Base-by-base conservation (phyloP, 2,329 filamentous ascomycete genomes). In the Macroventuria anomochaeta region DNA sequence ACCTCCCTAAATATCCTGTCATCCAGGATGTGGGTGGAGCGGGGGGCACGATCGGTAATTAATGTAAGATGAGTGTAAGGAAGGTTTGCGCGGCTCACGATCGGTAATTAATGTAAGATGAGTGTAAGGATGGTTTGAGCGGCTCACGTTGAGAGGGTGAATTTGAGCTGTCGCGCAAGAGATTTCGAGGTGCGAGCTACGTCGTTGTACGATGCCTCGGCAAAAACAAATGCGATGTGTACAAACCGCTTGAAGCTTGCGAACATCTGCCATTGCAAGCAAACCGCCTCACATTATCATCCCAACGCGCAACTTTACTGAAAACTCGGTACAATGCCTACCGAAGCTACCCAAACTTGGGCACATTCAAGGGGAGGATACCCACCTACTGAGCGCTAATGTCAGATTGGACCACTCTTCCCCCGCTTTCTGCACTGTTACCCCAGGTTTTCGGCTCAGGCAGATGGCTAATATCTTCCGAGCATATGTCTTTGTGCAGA, bases 1-100 rank as follows among this genome's bases (percentile, higher is more conserved):
- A 64, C 15, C 41, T 62, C 2, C 57, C 65, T 7, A 54, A 60
- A 18, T 67, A 67, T 13, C 66, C 66, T 31, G 60, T 68, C 1
- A 20, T 68, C 0, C 57, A 64, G 39, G 55, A 53, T 36, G 55
- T 67, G 17, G 8, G 11, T 12, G 34, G 10, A 15, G n/a, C 29
- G 3, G 25, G 17, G 25, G 20, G 29, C 4, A 20, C 36, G 12
- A 31, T 42, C 17, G 6, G 31, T 12, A 42, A 42, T 37, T 23
- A 29, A 13, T 23, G 6, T 13, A 8, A 11, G 15, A 37, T 31
- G 18, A 15, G 17, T 10, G 12, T 32, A 15, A 7, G 20, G 2
- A 37, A 20, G 23, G 23, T 25, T 25, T 25, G 5, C 23, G 23
- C 23, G 23, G 23, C 23, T n/a, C 4, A 20, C 36, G 12, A 31